Evolutionary conservation across 768 basidiomycete species (phyloP), one percentile per base, ranked within the genome.

Genomic region (Trametes sanguinea): DNA sequence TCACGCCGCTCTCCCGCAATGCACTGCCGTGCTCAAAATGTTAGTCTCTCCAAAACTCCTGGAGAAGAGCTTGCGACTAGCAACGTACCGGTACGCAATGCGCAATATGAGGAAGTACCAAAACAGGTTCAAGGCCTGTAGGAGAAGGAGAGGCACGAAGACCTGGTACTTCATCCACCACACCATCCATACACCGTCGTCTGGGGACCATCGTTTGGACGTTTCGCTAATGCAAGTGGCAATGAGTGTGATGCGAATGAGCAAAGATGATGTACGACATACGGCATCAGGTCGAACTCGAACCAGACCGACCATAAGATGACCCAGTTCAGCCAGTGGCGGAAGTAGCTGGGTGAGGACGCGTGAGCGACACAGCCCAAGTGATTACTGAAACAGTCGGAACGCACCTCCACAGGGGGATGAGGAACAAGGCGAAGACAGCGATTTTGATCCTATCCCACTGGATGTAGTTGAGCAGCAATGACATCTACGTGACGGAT

Each of bases 51-150:
- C 40, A 5, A 85, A 85, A 48, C 91, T 93, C 65, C 6, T 6
- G 35, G 35, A 6, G 35, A 37, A 6, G 35, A 37, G 22, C 22
- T 22, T 37, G 62, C 27, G 7, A 30, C n/a, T 5, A 50, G 39
- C 2, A 6, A 77, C 86, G 46, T 64, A 94, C 92, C 90, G 82
- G 51, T 81, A 74, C 13, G 89, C 78, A 54, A 96, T 89, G 56
- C 93, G 86, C 72, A 83, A 74, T 73, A 98, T 94, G 30, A 94
- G 79, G 76, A 80, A 86, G 74, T 92, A 96, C 95, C 95, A 98
- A 80, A 97, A 97, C 29, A 96, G 61, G 72, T 98, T 98, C 68
- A 99, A 79, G 43, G 84, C 67, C 72, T 95, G 93, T 14, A 99
- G 80, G 0, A 93, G 76, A 5, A 85, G 63, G 59, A 98, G 76